Evolutionary conservation across 2,329 filamentous ascomycete species (phyloP).

Genomic region (Botrytis porri): DNA sequence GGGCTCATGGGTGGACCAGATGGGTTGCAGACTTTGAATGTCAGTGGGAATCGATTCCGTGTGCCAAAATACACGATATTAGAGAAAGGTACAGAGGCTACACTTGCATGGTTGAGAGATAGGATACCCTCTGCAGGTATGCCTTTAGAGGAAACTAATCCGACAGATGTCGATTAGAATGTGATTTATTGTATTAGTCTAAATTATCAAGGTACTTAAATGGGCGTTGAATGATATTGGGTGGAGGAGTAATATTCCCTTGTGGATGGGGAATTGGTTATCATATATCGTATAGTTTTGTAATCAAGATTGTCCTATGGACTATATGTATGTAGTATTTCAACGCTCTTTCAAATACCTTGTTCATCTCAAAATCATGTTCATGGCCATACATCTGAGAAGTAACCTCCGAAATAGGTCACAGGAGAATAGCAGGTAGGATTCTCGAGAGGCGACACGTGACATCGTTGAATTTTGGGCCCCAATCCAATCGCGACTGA

Average conservation of each 20-base stretch:
- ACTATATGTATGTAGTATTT: conserved; percentile 10
- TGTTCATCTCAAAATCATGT: not conserved
- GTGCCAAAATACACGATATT: conserved; percentile 82
- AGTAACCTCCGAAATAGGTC: not conserved
- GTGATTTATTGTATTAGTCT: not conserved
- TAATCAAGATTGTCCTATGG: conserved; percentile 22
- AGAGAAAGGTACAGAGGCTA: conserved; percentile 82
- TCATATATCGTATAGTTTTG: conserved; percentile 14
- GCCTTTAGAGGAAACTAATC: conserved; percentile 43
- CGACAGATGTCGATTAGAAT: conserved; percentile 25
- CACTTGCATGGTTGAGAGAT: conserved; percentile 76
- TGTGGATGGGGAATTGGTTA: not conserved
- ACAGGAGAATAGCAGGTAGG: not conserved
- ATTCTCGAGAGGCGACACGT: conserved; percentile 4
- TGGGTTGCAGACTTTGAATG: conserved; percentile 65
- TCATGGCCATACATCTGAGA: not conserved
- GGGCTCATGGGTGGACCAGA: conserved; percentile 67
- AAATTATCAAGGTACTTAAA: not conserved
- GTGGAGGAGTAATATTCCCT: conserved; percentile 10
- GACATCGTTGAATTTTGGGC: not conserved
- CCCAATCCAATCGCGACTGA: conserved; percentile 2
- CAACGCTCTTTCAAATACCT: not conserved
- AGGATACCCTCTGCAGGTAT: conserved; percentile 65
- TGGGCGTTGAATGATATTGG: conserved; percentile 15
- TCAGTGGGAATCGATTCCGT: conserved; percentile 81